Conservation (phyloP, 495 filamentous ascomycete species). For the Chaetomium fimeti region DNA sequence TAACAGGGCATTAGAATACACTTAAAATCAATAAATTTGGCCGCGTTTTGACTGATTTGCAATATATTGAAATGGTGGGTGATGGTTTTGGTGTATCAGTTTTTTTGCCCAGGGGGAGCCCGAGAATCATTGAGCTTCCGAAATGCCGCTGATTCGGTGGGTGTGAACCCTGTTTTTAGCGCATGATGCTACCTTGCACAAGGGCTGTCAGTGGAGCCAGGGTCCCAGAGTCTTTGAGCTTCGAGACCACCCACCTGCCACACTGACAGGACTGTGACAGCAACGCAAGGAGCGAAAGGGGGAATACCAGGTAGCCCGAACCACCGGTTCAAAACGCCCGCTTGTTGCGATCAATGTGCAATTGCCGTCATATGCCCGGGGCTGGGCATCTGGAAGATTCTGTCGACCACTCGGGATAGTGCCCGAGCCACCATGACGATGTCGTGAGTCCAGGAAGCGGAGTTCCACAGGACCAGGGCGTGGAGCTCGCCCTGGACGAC, state of each 20-base stretch:
- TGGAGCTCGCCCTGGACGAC: constrained; percentile 7
- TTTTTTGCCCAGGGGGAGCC: neutral
- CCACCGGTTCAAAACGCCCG: neutral
- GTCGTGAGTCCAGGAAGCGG: neutral
- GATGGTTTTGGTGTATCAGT: neutral
- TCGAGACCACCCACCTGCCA: constrained; percentile 17
- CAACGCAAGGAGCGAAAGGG: neutral
- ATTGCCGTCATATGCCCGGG: constrained; percentile 3
- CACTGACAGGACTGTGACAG: constrained; percentile 5
- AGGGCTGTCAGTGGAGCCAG: constrained; percentile 9
- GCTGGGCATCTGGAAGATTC: neutral
- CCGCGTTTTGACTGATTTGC: neutral
- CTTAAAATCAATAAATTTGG: neutral
- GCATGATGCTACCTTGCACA: constrained; percentile 14
- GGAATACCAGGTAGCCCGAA: neutral
- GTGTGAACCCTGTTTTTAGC: constrained; percentile 34
- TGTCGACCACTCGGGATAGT: too few relatives aligned
- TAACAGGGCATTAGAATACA: neutral
- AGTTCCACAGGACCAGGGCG: neutral
- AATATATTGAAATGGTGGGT: neutral
- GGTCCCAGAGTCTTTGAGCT: constrained; percentile 8
- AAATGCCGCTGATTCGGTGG: constrained; percentile 25
- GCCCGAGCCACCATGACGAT: neutral
- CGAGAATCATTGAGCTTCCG: constrained; percentile 27
- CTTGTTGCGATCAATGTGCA: neutral